Base-by-base conservation (phyloP, 768 basidiomycete genomes). In the Gymnopilus junonius region DNA sequence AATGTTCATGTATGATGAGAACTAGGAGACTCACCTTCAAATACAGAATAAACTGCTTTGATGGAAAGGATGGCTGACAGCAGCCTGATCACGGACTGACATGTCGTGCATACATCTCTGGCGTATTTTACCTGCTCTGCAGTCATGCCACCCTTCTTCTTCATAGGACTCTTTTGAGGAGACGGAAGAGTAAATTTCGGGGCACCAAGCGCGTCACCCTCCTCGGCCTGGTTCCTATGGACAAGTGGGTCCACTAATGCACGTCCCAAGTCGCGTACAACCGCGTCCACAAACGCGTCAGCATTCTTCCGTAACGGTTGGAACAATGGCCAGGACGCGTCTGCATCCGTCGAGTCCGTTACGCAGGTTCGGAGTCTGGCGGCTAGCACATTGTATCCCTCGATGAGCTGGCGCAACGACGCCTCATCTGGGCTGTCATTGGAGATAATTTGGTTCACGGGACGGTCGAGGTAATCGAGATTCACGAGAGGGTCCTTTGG, bases 111-210 rank as follows among this genome's bases (percentile, higher is more conserved):
- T 20, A 94, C 77, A 73, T 95, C 93, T 23, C 93, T 82, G 6
- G 92, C 92, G 68, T 87, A 85, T 69, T 90, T 93, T 56, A 88
- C 88, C 73, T 92, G 89, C 62, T 90, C 88, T 45, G 86, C 93
- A 0, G 84, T 85, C 85, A 93, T 86, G 4, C 93, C 92, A 59
- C 79, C 82, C 70, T 84, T 86, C 75, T 83, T 90, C 75, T 82
- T 85, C 74, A 78, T 81, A 7, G 92, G 92, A 64, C 87, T 93
- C 56, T 79, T 82, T 70, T 84, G 82, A 2, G 91, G 92, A 15
- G 90, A 93, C 7, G 91, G 93, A 20, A 92, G 77, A 8, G 65
- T 71, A 48, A 61, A 74, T 62, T 62, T 77, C 61, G 61, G 73
- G 60, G 43, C 59, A 62, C 58, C 65, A 8, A 68, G 62, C 21